Base-by-base conservation (phyloP, 139 green algal species). In the Picochlorum sp. region DNA sequence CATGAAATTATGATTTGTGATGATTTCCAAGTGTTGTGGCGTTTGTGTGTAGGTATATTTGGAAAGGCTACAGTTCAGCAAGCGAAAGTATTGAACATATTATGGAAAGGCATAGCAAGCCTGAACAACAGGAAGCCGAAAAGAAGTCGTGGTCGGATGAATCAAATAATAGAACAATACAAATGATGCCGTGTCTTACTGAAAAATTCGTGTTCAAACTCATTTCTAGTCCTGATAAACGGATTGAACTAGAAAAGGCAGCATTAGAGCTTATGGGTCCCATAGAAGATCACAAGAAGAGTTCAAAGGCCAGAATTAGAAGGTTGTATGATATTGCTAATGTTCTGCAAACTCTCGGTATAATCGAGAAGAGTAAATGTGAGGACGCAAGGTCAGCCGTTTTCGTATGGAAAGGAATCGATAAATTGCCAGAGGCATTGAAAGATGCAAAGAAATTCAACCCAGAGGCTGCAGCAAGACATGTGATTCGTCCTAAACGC, bases 321-420 rank as follows among this genome's bases (percentile, higher is more conserved):
- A 64, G 81, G 22, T 65, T 89, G 56, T 89, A 89, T 47, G 81
- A 89, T 70, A 84, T 89, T 41, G 81, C 81, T 59, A 89, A 88
- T 67, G 77, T 89, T 32, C 69, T 89, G 8, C 10, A n/a, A 12
- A 12, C 35, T 12, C 12, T 41, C 10, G 10, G 12, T 41, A n/a
- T 41, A 9, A 41, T 41, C 35, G 35, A 41, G 35, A 41, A 41
- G 12, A 12, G 9, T 41, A n/a, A 61, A 77, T 24, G 16, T 80
- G 20, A 16, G 50, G 65, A 77, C 16, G n/a, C n/a, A n/a, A n/a
- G n/a, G n/a, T n/a, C n/a, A n/a, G n/a, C n/a, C n/a, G n/a, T n/a
- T n/a, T n/a, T n/a, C n/a, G n/a, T n/a, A n/a, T n/a, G n/a, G n/a
- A n/a, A n/a, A n/a, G n/a, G n/a, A n/a, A n/a, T n/a, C n/a, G n/a